These are phyloP conservation scores for Steccherinum ochraceum DNA, from an alignment of 768 basidiomycete species.

Conservation along the genomic window DNA sequence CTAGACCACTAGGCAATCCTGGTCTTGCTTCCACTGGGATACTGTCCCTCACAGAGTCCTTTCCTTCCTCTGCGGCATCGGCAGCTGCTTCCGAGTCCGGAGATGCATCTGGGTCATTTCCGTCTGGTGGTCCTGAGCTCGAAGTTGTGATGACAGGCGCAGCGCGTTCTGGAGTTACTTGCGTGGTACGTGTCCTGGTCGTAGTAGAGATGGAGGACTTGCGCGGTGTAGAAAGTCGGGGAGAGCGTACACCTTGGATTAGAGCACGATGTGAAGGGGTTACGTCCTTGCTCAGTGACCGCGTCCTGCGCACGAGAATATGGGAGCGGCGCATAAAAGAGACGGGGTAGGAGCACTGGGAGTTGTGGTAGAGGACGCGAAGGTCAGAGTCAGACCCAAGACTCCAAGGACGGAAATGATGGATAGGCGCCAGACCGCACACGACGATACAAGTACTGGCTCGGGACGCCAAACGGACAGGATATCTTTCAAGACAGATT, in stretches of 20 bases:
- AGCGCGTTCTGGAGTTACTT: conserved; percentile 15
- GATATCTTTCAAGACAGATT: no score
- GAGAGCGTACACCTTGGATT: conserved; percentile 22
- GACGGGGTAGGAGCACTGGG: conserved; percentile 6
- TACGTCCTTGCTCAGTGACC: conserved; percentile 23
- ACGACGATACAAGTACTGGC: no score
- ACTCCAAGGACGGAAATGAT: no score
- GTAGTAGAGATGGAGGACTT: conserved; percentile 9
- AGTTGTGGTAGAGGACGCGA: no score
- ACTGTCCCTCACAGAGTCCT: conserved; percentile 23
- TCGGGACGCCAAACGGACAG: no score
- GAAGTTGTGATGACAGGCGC: conserved; percentile 28
- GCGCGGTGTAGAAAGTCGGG: conserved; percentile 27
- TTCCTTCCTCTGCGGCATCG: conserved; percentile 25
- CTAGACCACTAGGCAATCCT: conserved; percentile 48
- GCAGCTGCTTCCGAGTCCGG: conserved; percentile 7
- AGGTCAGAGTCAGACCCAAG: no score
- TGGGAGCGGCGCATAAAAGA: conserved; percentile 31
- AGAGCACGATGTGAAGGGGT: conserved; percentile 21
- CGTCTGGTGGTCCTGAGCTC: conserved; percentile 4
- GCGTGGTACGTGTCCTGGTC: conserved; percentile 9
- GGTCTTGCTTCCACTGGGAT: conserved; percentile 24
- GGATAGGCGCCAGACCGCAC: no score
- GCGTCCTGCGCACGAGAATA: conserved; percentile 27
- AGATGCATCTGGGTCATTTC: conserved; percentile 10